Conservation (phyloP, 2,329 filamentous ascomycete species). For the Verticillium klebahnii region DNA sequence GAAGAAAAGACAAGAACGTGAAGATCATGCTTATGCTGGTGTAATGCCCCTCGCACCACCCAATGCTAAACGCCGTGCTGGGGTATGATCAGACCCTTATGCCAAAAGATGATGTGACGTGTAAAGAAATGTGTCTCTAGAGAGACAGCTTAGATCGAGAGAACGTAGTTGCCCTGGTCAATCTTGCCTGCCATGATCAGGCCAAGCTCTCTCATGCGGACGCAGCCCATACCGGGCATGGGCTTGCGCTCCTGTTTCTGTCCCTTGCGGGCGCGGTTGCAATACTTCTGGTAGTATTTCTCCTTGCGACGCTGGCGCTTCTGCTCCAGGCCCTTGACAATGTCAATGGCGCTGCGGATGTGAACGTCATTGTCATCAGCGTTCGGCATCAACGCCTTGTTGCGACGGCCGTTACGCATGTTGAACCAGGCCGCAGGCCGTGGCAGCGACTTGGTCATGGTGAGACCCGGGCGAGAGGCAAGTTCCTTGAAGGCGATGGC, state of each 20-base stretch:
- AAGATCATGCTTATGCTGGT: slow-evolving; percentile 17
- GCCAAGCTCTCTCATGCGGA: slow-evolving; percentile 84
- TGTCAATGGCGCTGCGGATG: slow-evolving; percentile 91
- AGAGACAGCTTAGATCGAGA: slow-evolving; percentile 55
- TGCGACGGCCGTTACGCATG: slow-evolving; percentile 35
- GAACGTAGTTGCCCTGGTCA: slow-evolving; percentile 70
- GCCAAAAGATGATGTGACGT: slow-evolving; percentile 4
- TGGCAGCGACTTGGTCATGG: slow-evolving; percentile 82
- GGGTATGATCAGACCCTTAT: neutral
- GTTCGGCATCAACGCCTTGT: slow-evolving; percentile 26
- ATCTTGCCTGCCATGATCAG: slow-evolving; percentile 80
- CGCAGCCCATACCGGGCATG: slow-evolving; percentile 79
- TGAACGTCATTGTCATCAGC: slow-evolving; percentile 49
- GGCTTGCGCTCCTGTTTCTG: slow-evolving; percentile 60
- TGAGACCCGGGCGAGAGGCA: slow-evolving; percentile 60
- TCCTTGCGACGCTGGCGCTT: slow-evolving; percentile 91
- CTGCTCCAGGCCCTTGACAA: slow-evolving; percentile 91
- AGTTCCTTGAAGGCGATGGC: slow-evolving; percentile 39
- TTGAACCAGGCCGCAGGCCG: slow-evolving; percentile 69
- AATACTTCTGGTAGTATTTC: slow-evolving; percentile 87
- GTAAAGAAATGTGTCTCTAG: slow-evolving; percentile 2
- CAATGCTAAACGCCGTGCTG: slow-evolving; percentile 10
- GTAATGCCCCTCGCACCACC: slow-evolving; percentile 10
- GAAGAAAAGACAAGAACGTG: slow-evolving; percentile 13
- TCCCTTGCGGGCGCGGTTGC: slow-evolving; percentile 72